A percentile compares a stretch with the other conserved stretches of the same genome.
Conservation (phyloP, 148 eudicot genomes). For the Fallopia convolvulus region DNA sequence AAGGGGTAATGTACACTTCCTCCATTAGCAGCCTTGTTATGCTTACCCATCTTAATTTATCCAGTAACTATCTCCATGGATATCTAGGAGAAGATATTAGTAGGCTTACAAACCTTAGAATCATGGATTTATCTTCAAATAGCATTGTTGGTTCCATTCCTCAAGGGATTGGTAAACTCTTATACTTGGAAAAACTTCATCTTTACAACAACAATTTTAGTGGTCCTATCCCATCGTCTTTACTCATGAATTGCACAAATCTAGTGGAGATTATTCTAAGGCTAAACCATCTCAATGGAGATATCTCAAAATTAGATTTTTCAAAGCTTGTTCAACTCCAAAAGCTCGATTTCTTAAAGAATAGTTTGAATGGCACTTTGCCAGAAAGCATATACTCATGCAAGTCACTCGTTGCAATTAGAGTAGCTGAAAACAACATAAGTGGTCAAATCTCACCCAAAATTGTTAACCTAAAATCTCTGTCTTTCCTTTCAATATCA, state of each 20-base stretch:
- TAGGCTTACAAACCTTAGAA: background rate
- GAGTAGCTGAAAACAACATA: constrained; percentile 47
- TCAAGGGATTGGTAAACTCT: constrained; percentile 41
- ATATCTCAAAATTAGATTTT: constrained; percentile 61
- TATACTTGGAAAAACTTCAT: constrained; percentile 44
- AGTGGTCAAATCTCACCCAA: constrained; percentile 50
- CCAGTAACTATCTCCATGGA: constrained; percentile 30
- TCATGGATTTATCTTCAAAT: background rate
- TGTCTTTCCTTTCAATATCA: constrained; percentile 70
- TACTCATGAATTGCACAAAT: constrained; percentile 50
- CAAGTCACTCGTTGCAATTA: constrained; percentile 60
- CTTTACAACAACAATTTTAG: constrained; percentile 59
- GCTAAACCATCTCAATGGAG: constrained; percentile 52
- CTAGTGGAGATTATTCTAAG: constrained; percentile 48
- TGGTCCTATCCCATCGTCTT: constrained; percentile 61
- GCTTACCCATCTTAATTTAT: constrained; percentile 6
- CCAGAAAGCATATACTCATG: constrained; percentile 61
- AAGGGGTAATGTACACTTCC: background rate
- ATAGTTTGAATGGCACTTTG: constrained; percentile 45
- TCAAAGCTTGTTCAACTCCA: constrained; percentile 39
- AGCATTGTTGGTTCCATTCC: constrained; percentile 47
- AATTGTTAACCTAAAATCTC: constrained; percentile 34
- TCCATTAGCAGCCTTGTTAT: constrained; percentile 1
- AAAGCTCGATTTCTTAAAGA: constrained; percentile 64
- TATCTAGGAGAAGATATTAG: background rate